These are phyloP conservation scores for Chlorella sorokiniana DNA, from an alignment of 139 green algal species.

Conservation along the genomic window DNA sequence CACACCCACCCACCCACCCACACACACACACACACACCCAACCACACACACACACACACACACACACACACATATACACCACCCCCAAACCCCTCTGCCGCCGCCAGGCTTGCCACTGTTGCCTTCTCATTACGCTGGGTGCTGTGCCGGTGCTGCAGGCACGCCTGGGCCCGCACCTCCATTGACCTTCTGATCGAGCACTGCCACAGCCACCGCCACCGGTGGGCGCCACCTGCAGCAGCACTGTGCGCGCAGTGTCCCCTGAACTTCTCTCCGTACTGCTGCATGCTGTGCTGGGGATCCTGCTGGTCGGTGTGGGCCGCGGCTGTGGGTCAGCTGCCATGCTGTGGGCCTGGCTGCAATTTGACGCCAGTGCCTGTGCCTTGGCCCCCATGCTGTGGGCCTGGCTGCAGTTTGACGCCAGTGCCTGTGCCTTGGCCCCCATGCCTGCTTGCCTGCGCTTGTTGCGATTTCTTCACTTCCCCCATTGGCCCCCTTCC, in stretches of 20 bases:
- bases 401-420: too few relatives aligned
- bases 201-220: slow-evolving; percentile 28
- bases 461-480: background rate
- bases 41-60: background rate
- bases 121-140: background rate
- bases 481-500: background rate
- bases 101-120: background rate
- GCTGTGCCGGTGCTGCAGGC: slow-evolving; percentile 1
- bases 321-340: too few relatives aligned
- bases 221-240: background rate
- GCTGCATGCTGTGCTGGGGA: background rate
- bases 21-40: background rate
- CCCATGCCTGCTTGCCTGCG: background rate
- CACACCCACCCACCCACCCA: background rate
- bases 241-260: background rate
- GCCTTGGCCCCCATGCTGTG: too few relatives aligned
- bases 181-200: slow-evolving; percentile 65
- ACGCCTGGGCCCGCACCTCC: slow-evolving; percentile 63
- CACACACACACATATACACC: too few relatives aligned
- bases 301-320: too few relatives aligned
- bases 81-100: background rate
- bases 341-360: too few relatives aligned
- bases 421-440: background rate
- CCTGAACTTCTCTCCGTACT: background rate
- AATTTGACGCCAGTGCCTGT: too few relatives aligned